phyloP scores from a whole-genome alignment of 148 eudicot genomes.

The Hydrangea macrophylla region DNA sequence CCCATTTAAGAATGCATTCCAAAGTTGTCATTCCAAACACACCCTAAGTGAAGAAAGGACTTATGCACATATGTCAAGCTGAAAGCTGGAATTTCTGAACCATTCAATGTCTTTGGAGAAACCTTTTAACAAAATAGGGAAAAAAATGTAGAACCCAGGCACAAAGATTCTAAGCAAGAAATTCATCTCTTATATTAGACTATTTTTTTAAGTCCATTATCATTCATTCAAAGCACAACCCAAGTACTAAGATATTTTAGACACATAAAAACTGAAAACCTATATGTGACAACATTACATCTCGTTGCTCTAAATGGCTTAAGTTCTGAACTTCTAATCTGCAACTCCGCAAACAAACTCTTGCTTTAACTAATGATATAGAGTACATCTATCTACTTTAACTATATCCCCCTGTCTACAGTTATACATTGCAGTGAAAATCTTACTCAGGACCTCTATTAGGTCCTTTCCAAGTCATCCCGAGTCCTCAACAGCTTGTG shows the following conservation, averaged over 20 bases:
- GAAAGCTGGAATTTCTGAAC: not conserved
- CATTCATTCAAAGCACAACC: not conserved
- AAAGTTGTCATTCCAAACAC: too few species aligned
- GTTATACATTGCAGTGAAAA: not conserved
- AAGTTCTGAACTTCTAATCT: not conserved
- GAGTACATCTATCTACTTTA: not conserved
- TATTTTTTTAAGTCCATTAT: not conserved
- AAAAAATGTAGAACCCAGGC: too few species aligned
- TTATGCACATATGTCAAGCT: not conserved
- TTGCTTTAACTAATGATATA: not conserved
- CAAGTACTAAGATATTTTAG: not conserved
- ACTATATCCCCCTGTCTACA: not conserved
- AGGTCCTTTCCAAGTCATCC: not conserved
- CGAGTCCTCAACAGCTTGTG: not conserved
- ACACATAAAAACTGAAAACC: not conserved
- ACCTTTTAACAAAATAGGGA: not conserved
- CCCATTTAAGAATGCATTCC: too few species aligned
- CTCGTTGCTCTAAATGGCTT: not conserved
- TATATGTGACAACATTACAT: not conserved
- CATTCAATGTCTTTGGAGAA: not conserved
- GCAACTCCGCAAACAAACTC: not conserved
- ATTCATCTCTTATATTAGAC: not conserved
- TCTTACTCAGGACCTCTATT: not conserved
- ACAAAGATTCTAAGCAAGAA: too few species aligned
- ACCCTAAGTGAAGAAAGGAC: not conserved